phyloP scores from a whole-genome alignment of 371 early-diverging fungal species.

The Smittium culicis region DNA sequence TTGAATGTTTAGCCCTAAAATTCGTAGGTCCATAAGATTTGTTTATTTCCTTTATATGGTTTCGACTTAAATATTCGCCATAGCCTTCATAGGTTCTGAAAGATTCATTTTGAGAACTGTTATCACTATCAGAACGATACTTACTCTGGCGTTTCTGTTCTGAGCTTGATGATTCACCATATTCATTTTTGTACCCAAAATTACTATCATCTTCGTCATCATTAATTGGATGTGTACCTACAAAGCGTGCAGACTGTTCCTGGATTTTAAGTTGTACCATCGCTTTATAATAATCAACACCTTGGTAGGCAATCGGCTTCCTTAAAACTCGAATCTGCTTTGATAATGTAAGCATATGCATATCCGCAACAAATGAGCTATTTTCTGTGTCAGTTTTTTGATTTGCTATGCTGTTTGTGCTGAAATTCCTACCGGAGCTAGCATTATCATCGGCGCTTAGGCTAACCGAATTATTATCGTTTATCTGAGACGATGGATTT shows the following conservation, averaged over 20 bases:
- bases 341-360: slow-evolving; percentile 1
- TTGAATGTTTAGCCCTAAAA: too few species aligned
- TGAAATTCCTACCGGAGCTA: background rate
- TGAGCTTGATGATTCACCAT: too few species aligned
- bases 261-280: slow-evolving; percentile 7
- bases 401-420: background rate
- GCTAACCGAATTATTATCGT: too few species aligned
- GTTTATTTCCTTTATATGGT: too few species aligned
- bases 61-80: too few species aligned
- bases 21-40: too few species aligned
- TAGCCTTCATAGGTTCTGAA: too few species aligned
- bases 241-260: background rate
- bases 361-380: background rate
- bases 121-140: too few species aligned
- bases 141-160: too few species aligned
- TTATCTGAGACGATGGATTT: background rate
- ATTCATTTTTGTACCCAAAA: too few species aligned
- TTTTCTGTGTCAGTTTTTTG: background rate
- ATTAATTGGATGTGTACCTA: background rate
- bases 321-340: slow-evolving; percentile 7
- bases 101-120: too few species aligned
- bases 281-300: slow-evolving; percentile 7
- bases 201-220: background rate
- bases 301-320: slow-evolving; percentile 1
- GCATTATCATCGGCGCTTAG: background rate